Evolutionary conservation across 495 filamentous ascomycete genomes (phyloP).

Genomic region (Poronia punctata): DNA sequence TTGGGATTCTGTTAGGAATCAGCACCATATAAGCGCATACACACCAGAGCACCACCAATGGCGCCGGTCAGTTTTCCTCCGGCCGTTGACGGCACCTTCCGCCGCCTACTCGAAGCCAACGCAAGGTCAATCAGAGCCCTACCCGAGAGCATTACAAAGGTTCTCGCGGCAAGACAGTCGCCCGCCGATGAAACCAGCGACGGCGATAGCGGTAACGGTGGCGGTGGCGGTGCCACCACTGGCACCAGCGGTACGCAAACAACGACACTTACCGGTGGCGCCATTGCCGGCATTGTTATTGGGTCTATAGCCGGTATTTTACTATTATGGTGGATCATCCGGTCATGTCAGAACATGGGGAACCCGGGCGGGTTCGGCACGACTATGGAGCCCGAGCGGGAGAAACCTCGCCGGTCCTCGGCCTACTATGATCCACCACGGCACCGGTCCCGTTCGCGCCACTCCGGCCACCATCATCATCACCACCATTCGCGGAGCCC

Average conservation of each 20-base stretch:
- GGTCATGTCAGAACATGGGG: slow-evolving; percentile 32
- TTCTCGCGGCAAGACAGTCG: slow-evolving; percentile 16
- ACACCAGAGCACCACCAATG: slow-evolving; percentile 8
- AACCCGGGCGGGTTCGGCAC: slow-evolving; percentile 20
- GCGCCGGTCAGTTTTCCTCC: slow-evolving; percentile 11
- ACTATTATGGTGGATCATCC: slow-evolving; percentile 47
- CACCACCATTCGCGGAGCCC: slow-evolving; percentile 16
- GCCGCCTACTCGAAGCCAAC: slow-evolving; percentile 8
- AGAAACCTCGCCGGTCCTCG: slow-evolving; percentile 17
- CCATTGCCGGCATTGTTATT: slow-evolving; percentile 55
- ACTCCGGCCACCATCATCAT: slow-evolving; percentile 12
- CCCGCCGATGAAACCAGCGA: slow-evolving; percentile 28
- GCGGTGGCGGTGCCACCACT: background rate
- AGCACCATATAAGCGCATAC: background rate
- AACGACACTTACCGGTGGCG: slow-evolving; percentile 45
- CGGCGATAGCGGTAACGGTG: too few species aligned
- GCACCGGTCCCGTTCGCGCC: slow-evolving; percentile 18
- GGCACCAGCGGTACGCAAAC: background rate
- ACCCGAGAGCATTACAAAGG: slow-evolving; percentile 12
- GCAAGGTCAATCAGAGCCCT: slow-evolving; percentile 16
- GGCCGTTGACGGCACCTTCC: slow-evolving; percentile 7
- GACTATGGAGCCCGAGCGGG: slow-evolving; percentile 18
- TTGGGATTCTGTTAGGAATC: too few species aligned
- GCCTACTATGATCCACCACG: slow-evolving; percentile 8
- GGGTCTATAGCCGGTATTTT: slow-evolving; percentile 51